Percentiles rank a stretch among this genome's conserved stretches.
Evolutionary conservation across 257 asterid genomes (phyloP).

Genomic region (Salvia splendens): DNA sequence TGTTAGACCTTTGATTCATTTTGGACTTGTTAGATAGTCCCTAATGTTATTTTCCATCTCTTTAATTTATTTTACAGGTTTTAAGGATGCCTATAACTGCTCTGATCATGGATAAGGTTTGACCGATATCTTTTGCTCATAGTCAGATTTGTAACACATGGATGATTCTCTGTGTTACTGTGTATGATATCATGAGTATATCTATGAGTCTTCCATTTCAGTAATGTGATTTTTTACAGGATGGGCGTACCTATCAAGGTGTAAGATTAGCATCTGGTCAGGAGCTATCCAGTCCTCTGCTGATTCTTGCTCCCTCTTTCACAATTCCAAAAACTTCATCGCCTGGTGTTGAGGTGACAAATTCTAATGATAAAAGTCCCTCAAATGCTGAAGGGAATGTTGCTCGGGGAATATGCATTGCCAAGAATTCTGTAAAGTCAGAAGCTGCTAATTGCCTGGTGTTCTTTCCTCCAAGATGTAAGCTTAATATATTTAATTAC

Average conservation of each 20-base stretch:
- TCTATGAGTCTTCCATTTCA: constrained; percentile 26
- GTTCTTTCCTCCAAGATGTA: constrained; percentile 82
- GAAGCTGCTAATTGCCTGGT: constrained; percentile 66
- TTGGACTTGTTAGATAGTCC: constrained; percentile 11
- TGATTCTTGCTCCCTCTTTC: constrained; percentile 74
- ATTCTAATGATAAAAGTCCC: constrained; percentile 35
- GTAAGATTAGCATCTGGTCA: constrained; percentile 87
- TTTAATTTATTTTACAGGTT: constrained; percentile 53
- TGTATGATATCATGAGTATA: constrained; percentile 21
- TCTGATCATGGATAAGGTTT: constrained; percentile 68
- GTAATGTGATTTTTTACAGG: constrained; percentile 50
- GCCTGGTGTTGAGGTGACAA: constrained; percentile 38
- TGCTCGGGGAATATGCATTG: constrained; percentile 80
- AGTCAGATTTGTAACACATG: constrained; percentile 16
- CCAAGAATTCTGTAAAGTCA: constrained; percentile 57
- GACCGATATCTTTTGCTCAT: constrained; percentile 17
- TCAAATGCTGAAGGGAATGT: constrained; percentile 51
- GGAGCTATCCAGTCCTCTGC: constrained; percentile 73
- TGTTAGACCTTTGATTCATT: constrained; percentile 8
- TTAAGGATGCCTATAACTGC: constrained; percentile 70
- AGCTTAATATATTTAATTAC: constrained; percentile 27
- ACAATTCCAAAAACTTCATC: constrained; percentile 41
- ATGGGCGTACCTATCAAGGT: constrained; percentile 60
- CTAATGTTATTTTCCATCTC: constrained; percentile 10
- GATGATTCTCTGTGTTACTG: neutral